Evolutionary conservation across 2,329 filamentous ascomycete species (phyloP).

Genomic region (Fusarium brevicatenulatum): DNA sequence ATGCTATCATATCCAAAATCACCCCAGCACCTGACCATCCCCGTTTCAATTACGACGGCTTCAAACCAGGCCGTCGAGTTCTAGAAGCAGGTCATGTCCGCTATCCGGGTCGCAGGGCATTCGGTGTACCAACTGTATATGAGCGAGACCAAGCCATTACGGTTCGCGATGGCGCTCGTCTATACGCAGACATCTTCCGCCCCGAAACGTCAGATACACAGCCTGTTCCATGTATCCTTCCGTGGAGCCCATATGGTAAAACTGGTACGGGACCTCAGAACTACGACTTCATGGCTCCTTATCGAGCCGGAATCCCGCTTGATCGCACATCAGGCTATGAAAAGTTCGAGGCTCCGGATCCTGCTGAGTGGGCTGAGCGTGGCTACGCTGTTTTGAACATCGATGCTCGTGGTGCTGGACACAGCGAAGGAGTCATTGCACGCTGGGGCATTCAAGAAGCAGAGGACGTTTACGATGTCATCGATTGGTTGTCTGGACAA

Average conservation of each 20-base stretch:
- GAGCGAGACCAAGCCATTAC: not conserved
- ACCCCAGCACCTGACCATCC: not conserved
- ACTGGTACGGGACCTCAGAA: conserved; percentile 5
- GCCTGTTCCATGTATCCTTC: conserved; percentile 2
- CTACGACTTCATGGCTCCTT: conserved; percentile 7
- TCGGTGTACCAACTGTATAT: not conserved
- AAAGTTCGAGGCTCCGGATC: conserved; percentile 22
- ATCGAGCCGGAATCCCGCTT: not conserved
- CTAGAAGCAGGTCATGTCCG: not conserved
- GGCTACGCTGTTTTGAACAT: conserved; percentile 13
- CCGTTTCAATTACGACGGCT: not conserved
- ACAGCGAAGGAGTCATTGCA: conserved; percentile 2
- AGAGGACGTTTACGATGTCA: conserved; percentile 12
- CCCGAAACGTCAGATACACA: not conserved
- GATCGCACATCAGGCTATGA: conserved; percentile 2
- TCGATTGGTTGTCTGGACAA: conserved; percentile 6
- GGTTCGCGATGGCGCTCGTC: conserved; percentile 2
- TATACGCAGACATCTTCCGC: conserved; percentile 19
- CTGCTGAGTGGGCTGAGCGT: conserved; percentile 3
- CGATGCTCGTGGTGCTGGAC: not conserved
- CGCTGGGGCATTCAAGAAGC: conserved; percentile 16
- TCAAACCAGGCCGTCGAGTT: not conserved
- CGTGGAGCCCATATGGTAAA: conserved; percentile 16
- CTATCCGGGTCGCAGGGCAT: not conserved
- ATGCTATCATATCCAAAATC: not conserved